phyloP scores from a whole-genome alignment of 1,284 basidiomycete species.

The Omphalotus olearius region DNA sequence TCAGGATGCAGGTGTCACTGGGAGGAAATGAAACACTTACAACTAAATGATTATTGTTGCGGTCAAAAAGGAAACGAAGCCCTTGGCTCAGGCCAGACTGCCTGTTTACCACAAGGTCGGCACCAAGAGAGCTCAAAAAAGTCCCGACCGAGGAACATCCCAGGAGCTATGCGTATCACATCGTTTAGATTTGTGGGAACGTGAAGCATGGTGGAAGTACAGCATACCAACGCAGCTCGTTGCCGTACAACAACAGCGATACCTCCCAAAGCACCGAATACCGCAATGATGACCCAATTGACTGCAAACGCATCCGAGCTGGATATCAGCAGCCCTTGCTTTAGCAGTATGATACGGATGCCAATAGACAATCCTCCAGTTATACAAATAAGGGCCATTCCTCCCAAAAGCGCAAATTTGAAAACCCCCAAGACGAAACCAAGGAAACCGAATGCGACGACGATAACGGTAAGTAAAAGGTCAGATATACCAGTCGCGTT shows the following conservation, averaged over 20 bases:
- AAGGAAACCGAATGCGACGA: conserved; percentile 43
- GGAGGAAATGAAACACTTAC: conserved; percentile 31
- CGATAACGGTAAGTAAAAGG: conserved; percentile 42
- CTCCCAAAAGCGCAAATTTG: conserved; percentile 41
- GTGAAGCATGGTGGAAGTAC: not conserved
- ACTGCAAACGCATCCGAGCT: conserved; percentile 30
- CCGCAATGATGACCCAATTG: conserved; percentile 50
- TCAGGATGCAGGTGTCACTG: not conserved
- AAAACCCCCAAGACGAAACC: conserved; percentile 52
- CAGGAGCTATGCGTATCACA: conserved; percentile 35
- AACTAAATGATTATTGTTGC: conserved; percentile 50
- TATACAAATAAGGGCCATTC: conserved; percentile 40
- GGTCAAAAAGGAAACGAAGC: conserved; percentile 57
- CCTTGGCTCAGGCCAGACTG: conserved; percentile 62
- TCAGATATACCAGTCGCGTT: conserved; percentile 46
- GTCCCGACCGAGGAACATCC: conserved; percentile 55
- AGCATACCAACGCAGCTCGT: conserved; percentile 46
- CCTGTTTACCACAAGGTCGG: conserved; percentile 52
- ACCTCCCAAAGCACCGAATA: conserved; percentile 40
- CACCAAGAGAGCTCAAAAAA: conserved; percentile 50
- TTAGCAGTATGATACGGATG: conserved; percentile 49
- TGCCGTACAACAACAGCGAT: conserved; percentile 37
- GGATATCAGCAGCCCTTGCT: conserved; percentile 43
- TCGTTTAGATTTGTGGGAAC: conserved; percentile 4
- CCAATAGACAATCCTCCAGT: conserved; percentile 55